Evolutionary conservation across 176 grass and related monocot species (phyloP).

Genomic region (Stipa capillata): DNA sequence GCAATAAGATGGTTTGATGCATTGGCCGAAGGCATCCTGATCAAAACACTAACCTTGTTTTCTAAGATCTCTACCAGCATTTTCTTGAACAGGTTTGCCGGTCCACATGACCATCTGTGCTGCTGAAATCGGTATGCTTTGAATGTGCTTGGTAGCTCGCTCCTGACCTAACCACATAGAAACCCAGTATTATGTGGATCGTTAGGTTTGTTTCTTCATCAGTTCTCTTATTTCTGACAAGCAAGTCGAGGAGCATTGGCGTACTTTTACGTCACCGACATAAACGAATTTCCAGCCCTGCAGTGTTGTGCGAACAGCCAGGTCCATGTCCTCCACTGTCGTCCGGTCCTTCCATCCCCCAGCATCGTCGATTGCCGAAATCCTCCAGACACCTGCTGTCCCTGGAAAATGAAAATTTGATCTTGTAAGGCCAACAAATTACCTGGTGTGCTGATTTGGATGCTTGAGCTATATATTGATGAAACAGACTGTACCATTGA

Average conservation of each 20-base stretch:
- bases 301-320: slow-evolving; percentile 67
- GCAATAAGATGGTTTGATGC: not conserved
- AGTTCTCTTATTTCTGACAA: not conserved
- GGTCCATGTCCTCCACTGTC: slow-evolving; percentile 97
- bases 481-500: slow-evolving; percentile 47
- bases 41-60: slow-evolving; percentile 43
- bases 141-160: slow-evolving; percentile 84
- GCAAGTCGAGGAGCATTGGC: not conserved
- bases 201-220: not conserved
- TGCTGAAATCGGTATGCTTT: slow-evolving; percentile 71
- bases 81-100: slow-evolving; percentile 75
- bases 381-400: slow-evolving; percentile 93
- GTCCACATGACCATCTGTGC: slow-evolving; percentile 85
- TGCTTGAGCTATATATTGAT: not conserved
- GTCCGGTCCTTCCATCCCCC: slow-evolving; percentile 98
- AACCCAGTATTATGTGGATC: not conserved
- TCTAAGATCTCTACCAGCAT: slow-evolving; percentile 49
- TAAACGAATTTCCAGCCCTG: slow-evolving; percentile 88
- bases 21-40: not conserved
- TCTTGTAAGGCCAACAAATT: not conserved
- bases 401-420: slow-evolving; percentile 37
- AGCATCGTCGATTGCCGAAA: slow-evolving; percentile 53
- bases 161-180: slow-evolving; percentile 32
- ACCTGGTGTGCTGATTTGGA: not conserved
- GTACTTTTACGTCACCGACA: slow-evolving; percentile 66